Base-by-base conservation (phyloP, 169 alveolate species). In the Cryptosporidium xiaoi region DNA sequence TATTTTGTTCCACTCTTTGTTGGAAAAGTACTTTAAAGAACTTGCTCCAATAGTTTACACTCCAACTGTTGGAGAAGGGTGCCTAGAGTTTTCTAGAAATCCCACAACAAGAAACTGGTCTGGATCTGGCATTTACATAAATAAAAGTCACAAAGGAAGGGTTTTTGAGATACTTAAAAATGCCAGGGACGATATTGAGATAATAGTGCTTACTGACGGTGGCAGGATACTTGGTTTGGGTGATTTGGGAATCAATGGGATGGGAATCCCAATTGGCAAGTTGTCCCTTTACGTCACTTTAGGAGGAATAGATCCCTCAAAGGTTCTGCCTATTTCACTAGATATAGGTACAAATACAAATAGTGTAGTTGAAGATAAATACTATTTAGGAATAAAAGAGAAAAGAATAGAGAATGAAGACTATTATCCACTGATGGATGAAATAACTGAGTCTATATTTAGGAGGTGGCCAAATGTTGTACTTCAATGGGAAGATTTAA, bases 251-350 rank as follows among this genome's bases (percentile, higher is more conserved):
- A 58, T 83, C 15, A 84, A 90, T 90, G 95, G 95, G 46, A 93
- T 93, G 93, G 94, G 94, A 16, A 93, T 93, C 15, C 93, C 94
- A 16, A 91, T 90, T 60, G 95, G 95, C 31, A 93, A 93, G 82
- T 90, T 91, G 50, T 90, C 91, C 20, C 84, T 93, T 33, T 93
- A 93, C 83, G 90, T 90, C 27, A 77, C 90, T 15, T 34, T 77
- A 51, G 94, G 92, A 6, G 94, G 93, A n/a, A 66, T 91, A 31
- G 82, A 91, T 69, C 94, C 94, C 13, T 68, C 91, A 1, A 29
- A 66, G 29, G 65, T 68, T 0, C 64, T 90, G 15, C 94, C 94
- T 5, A 90, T 90, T n/a, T 56, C 83, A n/a, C 4, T 91, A 18
- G 93, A 91, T 64, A 64, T 89, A 36, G 93, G 93, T 44, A 89